Evolutionary conservation across 345 rosid genomes (phyloP).

Genomic region (Citrus reticulata): DNA sequence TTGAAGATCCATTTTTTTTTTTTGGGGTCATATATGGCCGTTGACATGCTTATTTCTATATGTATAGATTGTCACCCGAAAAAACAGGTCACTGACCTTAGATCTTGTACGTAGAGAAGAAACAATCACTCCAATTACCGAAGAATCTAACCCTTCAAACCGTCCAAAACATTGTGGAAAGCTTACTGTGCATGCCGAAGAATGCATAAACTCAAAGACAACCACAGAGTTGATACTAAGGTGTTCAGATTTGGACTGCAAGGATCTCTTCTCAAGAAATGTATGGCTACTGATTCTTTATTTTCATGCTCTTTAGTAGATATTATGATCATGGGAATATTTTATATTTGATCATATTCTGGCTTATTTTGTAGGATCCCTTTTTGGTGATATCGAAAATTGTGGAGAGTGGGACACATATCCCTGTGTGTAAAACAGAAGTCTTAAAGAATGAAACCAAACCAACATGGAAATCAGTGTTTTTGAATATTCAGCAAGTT

Average conservation of each 20-base stretch:
- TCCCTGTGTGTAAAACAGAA: constrained; percentile 89
- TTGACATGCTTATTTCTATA: constrained; percentile 1
- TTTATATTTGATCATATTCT: constrained; percentile 12
- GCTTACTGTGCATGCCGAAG: constrained; percentile 81
- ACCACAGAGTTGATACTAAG: constrained; percentile 64
- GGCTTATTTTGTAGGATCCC: constrained; percentile 59
- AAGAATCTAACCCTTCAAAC: constrained; percentile 34
- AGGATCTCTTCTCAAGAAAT: constrained; percentile 76
- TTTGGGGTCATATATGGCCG: neutral
- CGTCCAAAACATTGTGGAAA: constrained; percentile 44
- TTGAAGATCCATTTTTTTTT: neutral
- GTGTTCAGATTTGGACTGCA: constrained; percentile 77
- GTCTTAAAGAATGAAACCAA: constrained; percentile 68
- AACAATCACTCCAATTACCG: too few species aligned
- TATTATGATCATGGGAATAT: neutral
- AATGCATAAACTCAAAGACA: constrained; percentile 69
- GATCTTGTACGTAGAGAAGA: constrained; percentile 50
- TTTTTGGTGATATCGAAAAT: constrained; percentile 84
- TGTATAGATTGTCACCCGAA: constrained; percentile 51
- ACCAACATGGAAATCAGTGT: constrained; percentile 77
- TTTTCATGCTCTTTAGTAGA: constrained; percentile 10
- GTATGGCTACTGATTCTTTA: constrained; percentile 39
- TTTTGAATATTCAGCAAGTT: constrained; percentile 75
- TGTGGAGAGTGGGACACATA: constrained; percentile 51
- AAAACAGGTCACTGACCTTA: constrained; percentile 45